Percentiles rank a stretch among this genome's conserved stretches.
These are phyloP conservation scores for Pestalotiopsis sp. DNA, from an alignment of 2,329 filamentous ascomycete species.

Conservation along the genomic window DNA sequence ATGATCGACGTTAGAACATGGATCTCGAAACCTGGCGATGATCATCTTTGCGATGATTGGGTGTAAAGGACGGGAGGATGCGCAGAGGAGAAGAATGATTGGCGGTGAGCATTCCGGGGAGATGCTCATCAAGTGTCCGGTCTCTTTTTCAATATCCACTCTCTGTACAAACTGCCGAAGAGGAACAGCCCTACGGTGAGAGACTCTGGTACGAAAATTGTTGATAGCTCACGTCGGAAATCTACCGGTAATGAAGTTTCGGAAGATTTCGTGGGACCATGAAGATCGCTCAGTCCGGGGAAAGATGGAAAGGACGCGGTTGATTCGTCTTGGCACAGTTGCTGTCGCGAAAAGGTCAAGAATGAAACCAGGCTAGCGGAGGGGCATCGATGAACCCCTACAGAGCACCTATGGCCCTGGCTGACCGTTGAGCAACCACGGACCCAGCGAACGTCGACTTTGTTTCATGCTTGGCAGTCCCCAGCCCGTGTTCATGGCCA, in stretches of 20 bases:
- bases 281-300: not conserved
- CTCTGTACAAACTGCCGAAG: no score
- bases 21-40: constrained; percentile 13
- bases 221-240: no score
- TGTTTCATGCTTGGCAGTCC: not conserved
- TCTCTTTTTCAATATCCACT: not conserved
- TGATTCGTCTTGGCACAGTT: constrained; percentile 15
- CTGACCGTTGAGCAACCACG: not conserved
- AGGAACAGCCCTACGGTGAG: no score
- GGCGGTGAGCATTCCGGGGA: not conserved
- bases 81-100: not conserved
- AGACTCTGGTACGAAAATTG: no score
- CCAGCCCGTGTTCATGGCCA: no score
- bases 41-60: constrained; percentile 1
- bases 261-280: no score
- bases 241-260: no score
- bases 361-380: constrained; percentile 14
- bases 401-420: not conserved
- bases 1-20: constrained; percentile 18
- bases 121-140: not conserved
- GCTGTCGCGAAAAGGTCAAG: constrained; percentile 12
- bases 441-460: not conserved
- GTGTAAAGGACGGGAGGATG: not conserved
- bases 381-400: not conserved
- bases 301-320: not conserved